phyloP scores from a whole-genome alignment of 164 flowering plant species.

The Platanus orientalis region DNA sequence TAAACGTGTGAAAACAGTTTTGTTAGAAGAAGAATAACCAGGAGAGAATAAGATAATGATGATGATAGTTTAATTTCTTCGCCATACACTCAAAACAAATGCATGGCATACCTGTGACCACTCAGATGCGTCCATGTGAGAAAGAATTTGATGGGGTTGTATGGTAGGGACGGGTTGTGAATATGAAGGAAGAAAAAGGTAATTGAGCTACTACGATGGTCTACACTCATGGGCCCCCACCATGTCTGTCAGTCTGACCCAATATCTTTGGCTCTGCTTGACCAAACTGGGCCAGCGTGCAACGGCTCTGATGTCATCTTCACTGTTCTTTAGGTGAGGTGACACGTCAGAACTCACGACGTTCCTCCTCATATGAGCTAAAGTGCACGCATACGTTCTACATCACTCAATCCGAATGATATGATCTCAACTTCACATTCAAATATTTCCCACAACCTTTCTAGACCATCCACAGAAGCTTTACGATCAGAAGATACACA shows the following conservation, averaged over 20 bases:
- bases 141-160: constrained; percentile 1
- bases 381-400: too few relatives aligned
- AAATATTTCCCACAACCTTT: too few relatives aligned
- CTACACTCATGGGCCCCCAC: neutral
- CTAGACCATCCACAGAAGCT: too few relatives aligned
- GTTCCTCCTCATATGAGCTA: constrained; percentile 7
- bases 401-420: too few relatives aligned
- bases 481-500: too few relatives aligned
- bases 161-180: constrained; percentile 21
- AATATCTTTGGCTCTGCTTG: neutral
- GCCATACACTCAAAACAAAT: neutral
- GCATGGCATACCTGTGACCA: constrained; percentile 70
- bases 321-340: neutral
- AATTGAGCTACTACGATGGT: neutral
- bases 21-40: too few relatives aligned
- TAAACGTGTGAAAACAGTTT: too few relatives aligned
- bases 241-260: neutral
- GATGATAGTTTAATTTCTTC: too few relatives aligned
- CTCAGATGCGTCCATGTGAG: constrained; percentile 80
- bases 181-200: constrained; percentile 59
- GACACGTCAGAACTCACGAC: constrained; percentile 36
- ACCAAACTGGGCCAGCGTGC: neutral
- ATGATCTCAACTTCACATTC: too few relatives aligned
- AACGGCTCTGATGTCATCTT: neutral
- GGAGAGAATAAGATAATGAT: too few relatives aligned